phyloP scores from a whole-genome alignment of 192 early-diverging fungal genomes.

The Mortierella alpina region DNA sequence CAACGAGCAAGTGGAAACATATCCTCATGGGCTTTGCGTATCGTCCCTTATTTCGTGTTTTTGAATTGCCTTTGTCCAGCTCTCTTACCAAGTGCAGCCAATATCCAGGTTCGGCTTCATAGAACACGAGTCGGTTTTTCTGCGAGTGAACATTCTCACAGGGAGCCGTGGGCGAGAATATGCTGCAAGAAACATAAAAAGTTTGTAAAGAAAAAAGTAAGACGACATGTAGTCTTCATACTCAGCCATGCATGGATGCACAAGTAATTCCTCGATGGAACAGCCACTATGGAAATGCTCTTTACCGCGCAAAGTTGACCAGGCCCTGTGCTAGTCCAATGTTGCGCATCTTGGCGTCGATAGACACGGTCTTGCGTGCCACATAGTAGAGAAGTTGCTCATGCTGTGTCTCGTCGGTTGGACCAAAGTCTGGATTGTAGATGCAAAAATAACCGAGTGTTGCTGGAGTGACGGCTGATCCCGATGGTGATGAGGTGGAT shows the following conservation, averaged over 20 bases:
- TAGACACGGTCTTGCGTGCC: slow-evolving; percentile 73
- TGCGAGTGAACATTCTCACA: slow-evolving; percentile 71
- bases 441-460: slow-evolving; percentile 78
- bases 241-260: too few species aligned
- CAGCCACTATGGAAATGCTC: background rate
- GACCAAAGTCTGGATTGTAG: slow-evolving; percentile 76
- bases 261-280: background rate
- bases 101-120: slow-evolving; percentile 66
- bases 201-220: background rate
- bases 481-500: slow-evolving; percentile 19
- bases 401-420: slow-evolving; percentile 74
- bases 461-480: slow-evolving; percentile 51
- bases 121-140: slow-evolving; percentile 67
- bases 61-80: background rate
- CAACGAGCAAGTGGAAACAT: too few species aligned
- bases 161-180: slow-evolving; percentile 62
- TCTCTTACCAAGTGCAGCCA: slow-evolving; percentile 69
- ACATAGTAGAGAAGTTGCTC: slow-evolving; percentile 83
- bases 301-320: slow-evolving; percentile 72
- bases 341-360: slow-evolving; percentile 79
- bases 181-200: slow-evolving; percentile 36
- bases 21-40: too few species aligned
- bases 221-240: background rate
- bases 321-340: slow-evolving; percentile 80
- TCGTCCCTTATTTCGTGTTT: background rate